phyloP scores from a whole-genome alignment of 176 grass and related monocot species.

The Secale cereale region DNA sequence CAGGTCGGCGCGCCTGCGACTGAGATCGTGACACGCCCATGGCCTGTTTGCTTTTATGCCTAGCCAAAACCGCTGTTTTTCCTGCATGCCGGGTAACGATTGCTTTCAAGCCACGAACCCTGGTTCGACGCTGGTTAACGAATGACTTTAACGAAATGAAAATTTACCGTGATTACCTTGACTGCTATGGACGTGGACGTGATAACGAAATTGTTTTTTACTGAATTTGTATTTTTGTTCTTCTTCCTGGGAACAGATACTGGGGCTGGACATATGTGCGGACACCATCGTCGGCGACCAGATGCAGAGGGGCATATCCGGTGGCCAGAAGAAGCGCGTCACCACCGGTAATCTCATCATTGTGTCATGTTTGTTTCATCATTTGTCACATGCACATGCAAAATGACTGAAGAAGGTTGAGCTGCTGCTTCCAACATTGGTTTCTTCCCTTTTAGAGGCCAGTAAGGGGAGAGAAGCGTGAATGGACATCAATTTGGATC shows the following conservation, averaged over 20 bases:
- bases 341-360: slow-evolving; percentile 60
- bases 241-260: slow-evolving; percentile 46
- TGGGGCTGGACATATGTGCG: slow-evolving; percentile 91
- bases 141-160: background rate
- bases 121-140: background rate
- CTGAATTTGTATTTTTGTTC: background rate
- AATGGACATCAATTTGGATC: background rate
- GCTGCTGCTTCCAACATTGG: background rate
- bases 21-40: background rate
- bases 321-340: slow-evolving; percentile 96
- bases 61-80: slow-evolving; percentile 4
- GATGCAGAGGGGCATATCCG: slow-evolving; percentile 94
- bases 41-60: slow-evolving; percentile 45
- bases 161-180: background rate
- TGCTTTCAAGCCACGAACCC: background rate
- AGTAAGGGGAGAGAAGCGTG: background rate
- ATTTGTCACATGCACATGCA: slow-evolving; percentile 9
- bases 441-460: slow-evolving; percentile 1
- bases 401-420: background rate
- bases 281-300: slow-evolving; percentile 95
- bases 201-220: slow-evolving; percentile 4
- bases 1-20: background rate
- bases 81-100: background rate
- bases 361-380: background rate
- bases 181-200: background rate